A percentile compares a stretch with the other conserved stretches of the same genome.
These are phyloP conservation scores for Inosperma sp. DNA, from an alignment of 768 basidiomycete genomes.

Conservation along the genomic window DNA sequence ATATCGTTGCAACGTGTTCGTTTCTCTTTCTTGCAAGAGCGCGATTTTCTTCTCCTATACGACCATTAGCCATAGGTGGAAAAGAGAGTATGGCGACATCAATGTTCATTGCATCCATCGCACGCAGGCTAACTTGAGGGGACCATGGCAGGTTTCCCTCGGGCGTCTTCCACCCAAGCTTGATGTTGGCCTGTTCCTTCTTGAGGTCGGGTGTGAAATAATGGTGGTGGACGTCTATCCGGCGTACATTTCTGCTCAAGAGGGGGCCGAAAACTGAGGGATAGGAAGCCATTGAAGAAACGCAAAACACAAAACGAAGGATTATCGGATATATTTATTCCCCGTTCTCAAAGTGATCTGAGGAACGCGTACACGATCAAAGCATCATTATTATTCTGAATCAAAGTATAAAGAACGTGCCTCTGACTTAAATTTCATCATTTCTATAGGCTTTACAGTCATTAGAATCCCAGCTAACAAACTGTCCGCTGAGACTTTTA, in stretches of 20 bases:
- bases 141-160: slow-evolving; percentile 63
- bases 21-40: slow-evolving; percentile 45
- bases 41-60: slow-evolving; percentile 38
- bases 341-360: slow-evolving; percentile 1
- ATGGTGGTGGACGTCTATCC: slow-evolving; percentile 77
- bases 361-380: slow-evolving; percentile 1
- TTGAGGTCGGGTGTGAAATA: slow-evolving; percentile 53
- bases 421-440: slow-evolving; percentile 11
- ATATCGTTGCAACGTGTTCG: slow-evolving; percentile 41
- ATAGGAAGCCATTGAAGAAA: background rate
- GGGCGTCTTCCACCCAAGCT: slow-evolving; percentile 60
- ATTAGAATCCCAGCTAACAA: slow-evolving; percentile 76
- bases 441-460: slow-evolving; percentile 55
- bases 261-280: background rate
- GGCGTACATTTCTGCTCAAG: slow-evolving; percentile 15
- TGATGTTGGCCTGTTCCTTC: slow-evolving; percentile 41
- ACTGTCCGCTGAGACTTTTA: slow-evolving; percentile 63
- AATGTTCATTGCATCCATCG: slow-evolving; percentile 58
- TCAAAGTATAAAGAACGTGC: slow-evolving; percentile 1
- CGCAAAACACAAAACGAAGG: background rate
- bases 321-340: background rate
- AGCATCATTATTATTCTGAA: background rate
- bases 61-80: slow-evolving; percentile 47
- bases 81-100: slow-evolving; percentile 63
- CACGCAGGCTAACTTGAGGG: slow-evolving; percentile 50